These are phyloP conservation scores for Epichloe sp. DNA, from an alignment of 2,329 filamentous ascomycete species.

Conservation along the genomic window DNA sequence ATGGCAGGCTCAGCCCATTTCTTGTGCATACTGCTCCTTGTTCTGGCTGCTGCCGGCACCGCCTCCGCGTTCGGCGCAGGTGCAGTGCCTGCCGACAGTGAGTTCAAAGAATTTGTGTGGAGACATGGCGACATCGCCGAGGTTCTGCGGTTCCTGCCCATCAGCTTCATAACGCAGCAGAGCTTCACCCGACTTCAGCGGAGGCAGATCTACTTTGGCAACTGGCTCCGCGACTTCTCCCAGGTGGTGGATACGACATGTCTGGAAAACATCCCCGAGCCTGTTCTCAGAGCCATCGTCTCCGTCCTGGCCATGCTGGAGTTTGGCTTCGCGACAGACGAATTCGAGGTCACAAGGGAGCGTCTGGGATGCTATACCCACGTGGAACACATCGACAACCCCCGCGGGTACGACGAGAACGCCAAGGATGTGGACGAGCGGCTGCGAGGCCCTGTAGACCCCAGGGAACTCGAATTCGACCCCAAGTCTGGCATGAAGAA, in stretches of 20 bases:
- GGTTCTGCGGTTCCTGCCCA: conserved; percentile 23
- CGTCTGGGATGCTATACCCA: conserved; percentile 65
- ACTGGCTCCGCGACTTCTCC: conserved; percentile 56
- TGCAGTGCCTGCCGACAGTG: conserved; percentile 22
- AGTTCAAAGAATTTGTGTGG: conserved; percentile 28
- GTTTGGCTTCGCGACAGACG: conserved; percentile 56
- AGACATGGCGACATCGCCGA: conserved; percentile 27
- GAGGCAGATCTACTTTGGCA: conserved; percentile 23
- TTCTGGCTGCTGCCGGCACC: conserved; percentile 16
- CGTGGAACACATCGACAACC: conserved; percentile 59
- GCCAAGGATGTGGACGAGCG: conserved; percentile 59
- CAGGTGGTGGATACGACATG: conserved; percentile 56
- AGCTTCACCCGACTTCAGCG: conserved; percentile 26
- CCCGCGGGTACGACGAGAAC: conserved; percentile 60
- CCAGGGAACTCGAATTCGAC: conserved; percentile 54
- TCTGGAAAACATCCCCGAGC: conserved; percentile 17
- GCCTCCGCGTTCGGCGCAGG: conserved; percentile 26
- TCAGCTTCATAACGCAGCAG: conserved; percentile 23
- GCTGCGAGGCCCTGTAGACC: conserved; percentile 19
- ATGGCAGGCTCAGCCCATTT: conserved; percentile 3
- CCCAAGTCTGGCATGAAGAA: conserved; percentile 80
- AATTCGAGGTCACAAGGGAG: conserved; percentile 69
- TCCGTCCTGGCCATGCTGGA: conserved; percentile 18
- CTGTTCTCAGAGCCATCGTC: conserved; percentile 16
- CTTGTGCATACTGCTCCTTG: conserved; percentile 8